phyloP scores from a whole-genome alignment of 345 rosid species.

The Gossypium thurberi region DNA sequence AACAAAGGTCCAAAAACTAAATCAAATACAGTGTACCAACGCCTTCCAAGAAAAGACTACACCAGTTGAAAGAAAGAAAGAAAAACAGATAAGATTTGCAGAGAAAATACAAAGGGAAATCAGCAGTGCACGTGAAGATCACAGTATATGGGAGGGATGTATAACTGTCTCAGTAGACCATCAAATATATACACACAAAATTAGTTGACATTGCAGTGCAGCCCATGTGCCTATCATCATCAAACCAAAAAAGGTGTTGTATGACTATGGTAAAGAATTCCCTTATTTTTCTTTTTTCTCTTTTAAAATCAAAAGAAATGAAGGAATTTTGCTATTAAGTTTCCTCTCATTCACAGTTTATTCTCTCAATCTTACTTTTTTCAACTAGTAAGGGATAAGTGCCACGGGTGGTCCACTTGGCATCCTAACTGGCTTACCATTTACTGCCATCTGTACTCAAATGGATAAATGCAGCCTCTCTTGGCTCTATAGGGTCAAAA shows the following conservation, averaged over 20 bases:
- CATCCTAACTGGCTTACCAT: slow-evolving; percentile 26
- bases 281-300: too few species aligned
- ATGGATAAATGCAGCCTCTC: slow-evolving; percentile 24
- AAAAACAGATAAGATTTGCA: neutral
- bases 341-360: neutral
- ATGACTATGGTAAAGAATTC: neutral
- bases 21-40: neutral
- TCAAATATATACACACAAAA: neutral
- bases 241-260: neutral
- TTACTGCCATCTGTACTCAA: slow-evolving; percentile 7
- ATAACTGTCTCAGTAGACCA: neutral
- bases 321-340: neutral
- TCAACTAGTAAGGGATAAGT: slow-evolving; percentile 36
- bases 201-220: neutral
- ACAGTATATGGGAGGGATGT: neutral
- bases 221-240: slow-evolving; percentile 1
- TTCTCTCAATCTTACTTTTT: neutral
- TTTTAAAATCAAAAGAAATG: neutral
- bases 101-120: neutral
- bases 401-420: slow-evolving; percentile 39
- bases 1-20: neutral
- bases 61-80: neutral
- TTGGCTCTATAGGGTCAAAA: slow-evolving; percentile 15
- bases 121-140: slow-evolving; percentile 7
- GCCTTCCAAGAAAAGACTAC: neutral